Percentiles rank a stretch among this genome's conserved stretches.
These are phyloP conservation scores for Aphanocladium album DNA, from an alignment of 2,329 filamentous ascomycete species.

Conservation along the genomic window DNA sequence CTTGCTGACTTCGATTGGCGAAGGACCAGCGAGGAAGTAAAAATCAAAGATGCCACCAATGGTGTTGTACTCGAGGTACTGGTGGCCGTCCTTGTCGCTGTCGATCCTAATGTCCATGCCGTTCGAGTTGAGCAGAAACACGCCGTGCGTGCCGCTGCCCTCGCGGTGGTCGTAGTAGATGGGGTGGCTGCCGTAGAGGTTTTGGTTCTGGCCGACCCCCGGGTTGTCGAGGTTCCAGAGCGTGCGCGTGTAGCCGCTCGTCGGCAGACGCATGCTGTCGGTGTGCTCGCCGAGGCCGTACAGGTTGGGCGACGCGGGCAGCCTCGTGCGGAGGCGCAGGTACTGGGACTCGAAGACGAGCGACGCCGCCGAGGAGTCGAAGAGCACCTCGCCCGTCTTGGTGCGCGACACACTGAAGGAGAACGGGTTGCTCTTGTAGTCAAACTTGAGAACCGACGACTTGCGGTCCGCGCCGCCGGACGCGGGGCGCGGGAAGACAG, in stretches of 20 bases:
- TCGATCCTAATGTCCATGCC: slow-evolving; percentile 68
- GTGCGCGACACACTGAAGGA: slow-evolving; percentile 51
- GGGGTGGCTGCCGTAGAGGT: slow-evolving; percentile 72
- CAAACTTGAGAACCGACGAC: slow-evolving; percentile 39
- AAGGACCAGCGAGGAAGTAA: slow-evolving; percentile 73
- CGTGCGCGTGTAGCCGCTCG: slow-evolving; percentile 54
- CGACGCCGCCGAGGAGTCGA: slow-evolving; percentile 59
- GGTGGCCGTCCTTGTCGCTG: slow-evolving; percentile 51
- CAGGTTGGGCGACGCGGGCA: slow-evolving; percentile 62
- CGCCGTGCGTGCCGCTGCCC: slow-evolving; percentile 58
- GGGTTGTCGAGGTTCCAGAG: slow-evolving; percentile 68
- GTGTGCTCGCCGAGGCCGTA: slow-evolving; percentile 74
- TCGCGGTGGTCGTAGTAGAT: slow-evolving; percentile 62
- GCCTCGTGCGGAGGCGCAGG: slow-evolving; percentile 59
- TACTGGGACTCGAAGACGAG: slow-evolving; percentile 73
- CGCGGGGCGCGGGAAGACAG: slow-evolving; percentile 56
- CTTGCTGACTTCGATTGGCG: slow-evolving; percentile 61
- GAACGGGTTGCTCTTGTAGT: slow-evolving; percentile 46
- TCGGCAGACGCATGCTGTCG: slow-evolving; percentile 61
- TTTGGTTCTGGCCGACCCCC: slow-evolving; percentile 54
- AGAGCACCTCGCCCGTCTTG: slow-evolving; percentile 42
- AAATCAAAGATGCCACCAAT: slow-evolving; percentile 74
- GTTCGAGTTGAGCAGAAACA: slow-evolving; percentile 73
- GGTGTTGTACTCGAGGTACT: slow-evolving; percentile 77
- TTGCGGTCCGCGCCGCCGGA: slow-evolving; percentile 22